Evolutionary conservation across 1,284 basidiomycete genomes (phyloP).

Genomic region (Trichosporon ovoides): DNA sequence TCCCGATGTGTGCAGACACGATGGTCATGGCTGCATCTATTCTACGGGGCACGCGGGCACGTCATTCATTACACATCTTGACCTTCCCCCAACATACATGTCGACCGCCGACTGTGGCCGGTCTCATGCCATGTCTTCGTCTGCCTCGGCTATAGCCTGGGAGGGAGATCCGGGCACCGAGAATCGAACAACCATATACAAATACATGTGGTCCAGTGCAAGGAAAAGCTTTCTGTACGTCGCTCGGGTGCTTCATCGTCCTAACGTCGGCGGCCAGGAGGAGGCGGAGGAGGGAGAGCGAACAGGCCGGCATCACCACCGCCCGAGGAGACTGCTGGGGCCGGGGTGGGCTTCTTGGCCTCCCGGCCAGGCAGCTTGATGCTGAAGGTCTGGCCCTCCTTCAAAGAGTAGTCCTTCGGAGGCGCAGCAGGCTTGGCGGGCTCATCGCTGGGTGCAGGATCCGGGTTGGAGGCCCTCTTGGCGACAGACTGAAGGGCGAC

Average conservation of each 20-base stretch:
- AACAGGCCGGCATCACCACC: slow-evolving; percentile 26
- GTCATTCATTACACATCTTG: too few species aligned
- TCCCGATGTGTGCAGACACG: too few species aligned
- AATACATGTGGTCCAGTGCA: not conserved
- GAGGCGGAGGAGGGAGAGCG: slow-evolving; percentile 41
- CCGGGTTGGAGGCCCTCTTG: slow-evolving; percentile 58
- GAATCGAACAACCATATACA: not conserved
- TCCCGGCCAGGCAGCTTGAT: slow-evolving; percentile 74
- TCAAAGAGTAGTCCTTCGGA: slow-evolving; percentile 90
- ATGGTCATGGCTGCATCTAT: too few species aligned
- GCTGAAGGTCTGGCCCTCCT: slow-evolving; percentile 92
- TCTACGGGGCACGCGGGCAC: too few species aligned
- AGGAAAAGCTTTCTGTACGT: not conserved
- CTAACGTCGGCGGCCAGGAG: slow-evolving; percentile 29
- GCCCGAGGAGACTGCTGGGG: not conserved
- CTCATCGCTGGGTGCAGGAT: slow-evolving; percentile 18
- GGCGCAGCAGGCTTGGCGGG: slow-evolving; percentile 60
- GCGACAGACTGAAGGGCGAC: slow-evolving; percentile 93
- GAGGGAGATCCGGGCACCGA: not conserved
- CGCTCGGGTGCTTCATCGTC: not conserved
- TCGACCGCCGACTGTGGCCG: not conserved
- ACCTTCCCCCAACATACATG: too few species aligned
- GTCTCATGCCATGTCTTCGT: not conserved
- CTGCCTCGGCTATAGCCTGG: too few species aligned
- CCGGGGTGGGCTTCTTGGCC: slow-evolving; percentile 21